Conservation (phyloP, 164 flowering plant species). For the Brasenia schreberi region DNA sequence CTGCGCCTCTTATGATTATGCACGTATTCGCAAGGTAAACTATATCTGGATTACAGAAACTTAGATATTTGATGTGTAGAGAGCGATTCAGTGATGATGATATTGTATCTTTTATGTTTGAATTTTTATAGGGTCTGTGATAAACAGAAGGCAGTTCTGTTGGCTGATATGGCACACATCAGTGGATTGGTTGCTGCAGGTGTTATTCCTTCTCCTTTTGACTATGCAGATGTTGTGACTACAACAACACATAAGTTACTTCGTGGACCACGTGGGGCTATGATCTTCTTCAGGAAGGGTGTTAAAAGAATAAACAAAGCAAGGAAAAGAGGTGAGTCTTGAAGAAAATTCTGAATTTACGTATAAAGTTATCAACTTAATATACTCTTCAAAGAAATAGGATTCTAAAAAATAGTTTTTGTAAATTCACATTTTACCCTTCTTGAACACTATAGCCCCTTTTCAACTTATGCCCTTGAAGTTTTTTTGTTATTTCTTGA, state of each 20-base stretch:
- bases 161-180: slow-evolving; percentile 99
- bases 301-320: slow-evolving; percentile 74
- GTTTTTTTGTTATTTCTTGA: too few species aligned
- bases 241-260: slow-evolving; percentile 99
- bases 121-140: slow-evolving; percentile 96
- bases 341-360: too few species aligned
- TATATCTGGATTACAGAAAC: too few species aligned
- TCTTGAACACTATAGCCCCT: too few species aligned
- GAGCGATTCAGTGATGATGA: too few species aligned
- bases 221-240: slow-evolving; percentile 94
- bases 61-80: too few species aligned
- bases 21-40: slow-evolving; percentile 88
- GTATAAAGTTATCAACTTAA: too few species aligned
- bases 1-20: slow-evolving; percentile 94
- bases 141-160: slow-evolving; percentile 84
- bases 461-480: too few species aligned
- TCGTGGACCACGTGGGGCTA: slow-evolving; percentile 98
- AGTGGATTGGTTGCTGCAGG: slow-evolving; percentile 96
- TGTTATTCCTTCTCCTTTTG: slow-evolving; percentile 97
- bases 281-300: slow-evolving; percentile 87
- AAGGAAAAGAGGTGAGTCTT: slow-evolving; percentile 49
- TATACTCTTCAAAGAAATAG: too few species aligned
- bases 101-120: too few species aligned
- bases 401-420: too few species aligned
- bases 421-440: too few species aligned